Base-by-base conservation (phyloP, 2,329 filamentous ascomycete species). In the Metarhizium rileyi region DNA sequence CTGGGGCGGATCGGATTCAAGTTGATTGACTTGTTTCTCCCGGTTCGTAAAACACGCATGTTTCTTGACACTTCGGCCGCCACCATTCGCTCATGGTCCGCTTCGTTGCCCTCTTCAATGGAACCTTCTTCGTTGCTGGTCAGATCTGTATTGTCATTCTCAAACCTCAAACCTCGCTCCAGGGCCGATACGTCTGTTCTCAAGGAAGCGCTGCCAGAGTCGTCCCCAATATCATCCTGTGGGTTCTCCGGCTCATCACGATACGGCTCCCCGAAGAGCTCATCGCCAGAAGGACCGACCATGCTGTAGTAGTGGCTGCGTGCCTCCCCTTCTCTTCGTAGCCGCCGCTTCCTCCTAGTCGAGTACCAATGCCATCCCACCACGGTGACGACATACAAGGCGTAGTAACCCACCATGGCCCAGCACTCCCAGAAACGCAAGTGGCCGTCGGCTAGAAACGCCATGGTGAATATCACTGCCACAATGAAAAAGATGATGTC, bases 401-500 rank as follows among this genome's bases (percentile, higher is more conserved):
- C 57, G 65, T 98, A 98, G 63, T 94, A 94, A 14, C 73, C 84
- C 50, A 98, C 89, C 93, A 98, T 98, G 51, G 77, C 72, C 53
- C 78, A 78, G 57, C 90, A 95, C 66, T 98, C 93, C 90, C 90
- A 97, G 6, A 93, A 69, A 53, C 86, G 80, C 47, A 98, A 74
- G 51, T 80, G 78, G 0, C 91, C 91, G 63, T 98, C 93, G 33
- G 85, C 83, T 20, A 98, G 69, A 59, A 97, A 91, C 2, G 84
- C 71, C 78, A 96, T 87, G 62, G 87, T 90, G 67, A 97, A 96
- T 52, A 77, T 77, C 16, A 93, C 85, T 1, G 93, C 87, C 12
- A 88, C 75, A 50, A 94, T 86, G 65, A 98, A 98, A 71, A 96
- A 98, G 51, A 82, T 78, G 10, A 97, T 86, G 62, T 98, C 93